phyloP scores from a whole-genome alignment of 805 yeast species.

The Candida nanaspora region DNA sequence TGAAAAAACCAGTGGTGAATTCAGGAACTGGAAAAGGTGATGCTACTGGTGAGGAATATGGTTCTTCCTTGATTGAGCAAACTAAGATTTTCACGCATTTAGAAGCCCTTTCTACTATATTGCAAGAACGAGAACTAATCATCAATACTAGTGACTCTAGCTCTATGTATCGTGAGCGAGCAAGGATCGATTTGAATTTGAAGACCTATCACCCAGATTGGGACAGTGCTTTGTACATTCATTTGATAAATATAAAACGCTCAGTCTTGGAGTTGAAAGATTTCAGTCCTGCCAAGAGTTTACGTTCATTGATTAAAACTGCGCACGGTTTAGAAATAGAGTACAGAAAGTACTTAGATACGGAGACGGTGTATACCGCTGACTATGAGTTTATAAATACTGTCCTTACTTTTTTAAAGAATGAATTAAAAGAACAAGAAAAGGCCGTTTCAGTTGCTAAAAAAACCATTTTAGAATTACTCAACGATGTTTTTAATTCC shows the following conservation, averaged over 20 bases:
- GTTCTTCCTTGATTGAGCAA: slow-evolving; percentile 65
- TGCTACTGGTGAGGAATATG: slow-evolving; percentile 70
- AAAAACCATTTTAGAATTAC: slow-evolving; percentile 40
- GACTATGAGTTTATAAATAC: slow-evolving; percentile 12
- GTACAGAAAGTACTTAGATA: slow-evolving; percentile 12
- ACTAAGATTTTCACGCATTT: slow-evolving; percentile 57
- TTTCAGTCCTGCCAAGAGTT: neutral
- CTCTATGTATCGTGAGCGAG: too few relatives aligned
- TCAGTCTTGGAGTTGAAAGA: neutral
- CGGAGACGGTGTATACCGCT: slow-evolving; percentile 1
- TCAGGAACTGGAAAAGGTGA: slow-evolving; percentile 12
- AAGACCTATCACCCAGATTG: too few relatives aligned
- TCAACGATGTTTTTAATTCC: slow-evolving; percentile 68
- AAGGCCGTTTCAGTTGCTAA: slow-evolving; percentile 32
- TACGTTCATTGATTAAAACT: neutral
- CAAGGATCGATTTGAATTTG: too few relatives aligned
- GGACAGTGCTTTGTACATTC: too few relatives aligned
- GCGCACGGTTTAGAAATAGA: slow-evolving; percentile 1
- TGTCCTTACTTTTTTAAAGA: slow-evolving; percentile 13
- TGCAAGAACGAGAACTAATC: slow-evolving; percentile 36
- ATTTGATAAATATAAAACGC: too few relatives aligned
- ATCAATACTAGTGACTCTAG: slow-evolving; percentile 22
- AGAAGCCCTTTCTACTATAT: slow-evolving; percentile 41
- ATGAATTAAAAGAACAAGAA: slow-evolving; percentile 36
- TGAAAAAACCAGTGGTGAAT: slow-evolving; percentile 38